phyloP scores from a whole-genome alignment of 208 protist genomes.

The Leishmania tropica region DNA sequence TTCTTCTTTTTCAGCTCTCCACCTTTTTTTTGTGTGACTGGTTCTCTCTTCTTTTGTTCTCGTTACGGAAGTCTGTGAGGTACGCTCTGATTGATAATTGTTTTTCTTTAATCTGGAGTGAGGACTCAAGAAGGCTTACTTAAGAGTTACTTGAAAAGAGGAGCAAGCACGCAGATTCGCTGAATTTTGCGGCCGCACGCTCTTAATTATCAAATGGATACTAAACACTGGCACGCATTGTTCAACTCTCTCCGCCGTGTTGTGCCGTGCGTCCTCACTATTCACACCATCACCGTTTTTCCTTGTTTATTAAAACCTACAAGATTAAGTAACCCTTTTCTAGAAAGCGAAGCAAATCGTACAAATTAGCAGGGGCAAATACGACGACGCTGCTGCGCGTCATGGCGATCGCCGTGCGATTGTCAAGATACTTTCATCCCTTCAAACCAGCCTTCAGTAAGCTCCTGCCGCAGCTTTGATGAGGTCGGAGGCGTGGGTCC shows the following conservation, averaged over 20 bases:
- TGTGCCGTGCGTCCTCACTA: conserved; percentile 5
- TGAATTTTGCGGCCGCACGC: not conserved
- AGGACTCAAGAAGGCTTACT: conserved; percentile 1
- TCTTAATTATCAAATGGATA: not conserved
- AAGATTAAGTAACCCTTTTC: conserved; percentile 19
- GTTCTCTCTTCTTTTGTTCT: conserved; percentile 11
- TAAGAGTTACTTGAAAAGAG: not conserved
- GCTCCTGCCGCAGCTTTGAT: not conserved
- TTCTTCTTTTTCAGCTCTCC: not conserved
- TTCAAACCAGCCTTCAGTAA: not conserved
- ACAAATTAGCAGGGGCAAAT: not conserved
- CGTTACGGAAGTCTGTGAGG: conserved; percentile 1
- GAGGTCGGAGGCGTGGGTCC: not conserved
- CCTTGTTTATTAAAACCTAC: conserved; percentile 18
- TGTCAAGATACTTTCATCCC: not conserved
- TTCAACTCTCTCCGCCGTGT: conserved; percentile 5
- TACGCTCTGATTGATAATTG: conserved; percentile 12
- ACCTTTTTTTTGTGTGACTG: not conserved
- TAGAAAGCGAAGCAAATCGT: conserved; percentile 6
- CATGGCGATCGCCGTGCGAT: not conserved
- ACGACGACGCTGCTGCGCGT: not conserved
- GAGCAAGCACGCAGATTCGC: not conserved
- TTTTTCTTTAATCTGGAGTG: conserved; percentile 8
- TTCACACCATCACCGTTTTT: conserved; percentile 17
- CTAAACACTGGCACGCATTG: not conserved